phyloP scores from a whole-genome alignment of 1,284 basidiomycete genomes.

The Ceratobasidium sp. region DNA sequence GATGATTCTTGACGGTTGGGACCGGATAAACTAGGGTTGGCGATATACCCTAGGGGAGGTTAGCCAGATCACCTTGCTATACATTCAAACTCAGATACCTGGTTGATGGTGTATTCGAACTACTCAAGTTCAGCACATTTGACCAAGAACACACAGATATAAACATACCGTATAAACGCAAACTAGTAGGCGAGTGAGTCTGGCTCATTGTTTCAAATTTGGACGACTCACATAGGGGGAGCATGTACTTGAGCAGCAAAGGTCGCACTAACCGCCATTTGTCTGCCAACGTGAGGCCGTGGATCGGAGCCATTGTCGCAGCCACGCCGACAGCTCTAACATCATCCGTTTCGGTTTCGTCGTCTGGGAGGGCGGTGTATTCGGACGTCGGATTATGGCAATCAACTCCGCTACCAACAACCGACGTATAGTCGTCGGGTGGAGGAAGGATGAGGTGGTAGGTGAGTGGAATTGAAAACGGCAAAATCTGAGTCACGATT shows the following conservation, averaged over 20 bases:
- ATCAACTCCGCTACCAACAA: constrained; percentile 29
- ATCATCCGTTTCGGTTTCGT: constrained; percentile 54
- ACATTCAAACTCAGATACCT: constrained; percentile 63
- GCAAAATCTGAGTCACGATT: constrained; percentile 70
- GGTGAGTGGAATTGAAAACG: constrained; percentile 78
- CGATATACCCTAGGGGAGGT: constrained; percentile 75
- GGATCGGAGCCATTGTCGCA: constrained; percentile 50
- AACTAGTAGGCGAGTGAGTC: constrained; percentile 60
- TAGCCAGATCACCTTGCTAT: neutral
- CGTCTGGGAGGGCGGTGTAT: constrained; percentile 59
- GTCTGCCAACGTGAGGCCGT: constrained; percentile 72
- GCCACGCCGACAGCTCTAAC: constrained; percentile 6
- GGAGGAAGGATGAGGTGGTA: constrained; percentile 82
- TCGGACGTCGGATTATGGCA: constrained; percentile 32
- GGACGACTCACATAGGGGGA: constrained; percentile 77
- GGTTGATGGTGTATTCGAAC: constrained; percentile 95
- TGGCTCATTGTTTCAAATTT: neutral
- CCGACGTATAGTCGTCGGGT: constrained; percentile 62
- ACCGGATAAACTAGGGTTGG: constrained; percentile 93
- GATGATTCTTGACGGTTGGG: constrained; percentile 70
- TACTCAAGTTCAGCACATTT: constrained; percentile 58
- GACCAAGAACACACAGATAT: constrained; percentile 7
- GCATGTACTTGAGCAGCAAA: constrained; percentile 81
- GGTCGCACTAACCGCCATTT: constrained; percentile 83
- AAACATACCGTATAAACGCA: constrained; percentile 81